Conservation (phyloP, 306 rosid species). For the Mimosa bimucronata region DNA sequence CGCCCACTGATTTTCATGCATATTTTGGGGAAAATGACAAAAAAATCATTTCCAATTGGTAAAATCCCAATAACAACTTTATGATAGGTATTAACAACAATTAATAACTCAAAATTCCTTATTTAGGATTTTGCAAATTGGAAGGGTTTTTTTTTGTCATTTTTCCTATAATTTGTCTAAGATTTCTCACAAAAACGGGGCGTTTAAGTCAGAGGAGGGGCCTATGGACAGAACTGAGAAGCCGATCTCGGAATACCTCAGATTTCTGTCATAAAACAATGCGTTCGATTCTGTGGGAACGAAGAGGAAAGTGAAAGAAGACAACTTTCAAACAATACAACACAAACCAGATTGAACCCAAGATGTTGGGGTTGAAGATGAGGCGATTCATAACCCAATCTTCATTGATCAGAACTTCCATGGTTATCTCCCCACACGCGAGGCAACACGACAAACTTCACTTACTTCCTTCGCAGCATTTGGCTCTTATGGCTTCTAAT, state of each 20-base stretch:
- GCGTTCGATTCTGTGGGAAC: not conserved
- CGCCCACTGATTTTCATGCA: too few relatives aligned
- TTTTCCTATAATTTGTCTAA: too few relatives aligned
- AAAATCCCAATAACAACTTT: too few relatives aligned
- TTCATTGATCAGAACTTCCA: constrained; percentile 43
- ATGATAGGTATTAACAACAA: too few relatives aligned
- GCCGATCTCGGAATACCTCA: not conserved
- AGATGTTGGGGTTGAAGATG: constrained; percentile 13
- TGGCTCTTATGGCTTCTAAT: constrained; percentile 66
- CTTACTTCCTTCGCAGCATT: constrained; percentile 53
- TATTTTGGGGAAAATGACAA: too few relatives aligned
- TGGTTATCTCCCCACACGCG: constrained; percentile 36
- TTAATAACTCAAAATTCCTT: too few relatives aligned
- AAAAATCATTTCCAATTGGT: too few relatives aligned
- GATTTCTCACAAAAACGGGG: too few relatives aligned
- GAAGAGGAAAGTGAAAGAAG: not conserved
- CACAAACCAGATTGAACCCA: not conserved
- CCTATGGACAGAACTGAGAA: too few relatives aligned
- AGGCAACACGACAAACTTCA: constrained; percentile 37
- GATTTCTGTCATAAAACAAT: not conserved
- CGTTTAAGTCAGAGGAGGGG: too few relatives aligned
- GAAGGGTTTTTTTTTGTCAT: too few relatives aligned
- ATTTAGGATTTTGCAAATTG: too few relatives aligned
- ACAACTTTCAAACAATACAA: not conserved
- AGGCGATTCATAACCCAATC: constrained; percentile 50